Conservation (phyloP, 345 rosid genomes). For the Melaleuca alternifolia region DNA sequence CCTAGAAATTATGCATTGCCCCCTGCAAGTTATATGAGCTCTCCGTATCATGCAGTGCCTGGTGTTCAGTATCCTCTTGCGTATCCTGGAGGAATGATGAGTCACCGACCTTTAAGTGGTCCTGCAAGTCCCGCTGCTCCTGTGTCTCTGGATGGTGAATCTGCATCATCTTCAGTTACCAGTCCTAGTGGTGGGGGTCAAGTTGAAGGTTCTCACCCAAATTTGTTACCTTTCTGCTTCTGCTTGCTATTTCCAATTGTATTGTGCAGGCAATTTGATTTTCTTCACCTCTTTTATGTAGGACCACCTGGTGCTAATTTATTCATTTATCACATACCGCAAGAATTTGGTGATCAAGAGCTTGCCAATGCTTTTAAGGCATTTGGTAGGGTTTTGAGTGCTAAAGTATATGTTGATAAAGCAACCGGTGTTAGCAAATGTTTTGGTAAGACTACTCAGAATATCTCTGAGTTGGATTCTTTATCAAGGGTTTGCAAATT, state of each 20-base stretch:
- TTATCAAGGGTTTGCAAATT: background rate
- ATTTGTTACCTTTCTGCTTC: background rate
- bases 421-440: conserved; percentile 98
- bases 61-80: conserved; percentile 69
- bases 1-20: conserved; percentile 75
- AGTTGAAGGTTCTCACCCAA: conserved; percentile 58
- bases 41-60: conserved; percentile 64
- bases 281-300: conserved; percentile 20
- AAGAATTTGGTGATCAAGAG: conserved; percentile 89
- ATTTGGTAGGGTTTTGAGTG: conserved; percentile 84
- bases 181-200: conserved; percentile 69
- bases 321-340: conserved; percentile 97
- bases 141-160: conserved; percentile 31
- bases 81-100: conserved; percentile 68
- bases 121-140: conserved; percentile 52
- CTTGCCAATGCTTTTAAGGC: conserved; percentile 75
- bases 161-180: conserved; percentile 44
- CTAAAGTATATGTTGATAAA: conserved; percentile 93
- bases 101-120: conserved; percentile 49
- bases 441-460: conserved; percentile 52
- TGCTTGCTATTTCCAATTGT: background rate
- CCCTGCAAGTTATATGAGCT: conserved; percentile 65
- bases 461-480: background rate
- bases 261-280: background rate
- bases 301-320: conserved; percentile 99